A percentile compares a stretch with the other conserved stretches of the same genome.
Conservation (phyloP, 106 monocot genomes). For the Allium fistulosum region DNA sequence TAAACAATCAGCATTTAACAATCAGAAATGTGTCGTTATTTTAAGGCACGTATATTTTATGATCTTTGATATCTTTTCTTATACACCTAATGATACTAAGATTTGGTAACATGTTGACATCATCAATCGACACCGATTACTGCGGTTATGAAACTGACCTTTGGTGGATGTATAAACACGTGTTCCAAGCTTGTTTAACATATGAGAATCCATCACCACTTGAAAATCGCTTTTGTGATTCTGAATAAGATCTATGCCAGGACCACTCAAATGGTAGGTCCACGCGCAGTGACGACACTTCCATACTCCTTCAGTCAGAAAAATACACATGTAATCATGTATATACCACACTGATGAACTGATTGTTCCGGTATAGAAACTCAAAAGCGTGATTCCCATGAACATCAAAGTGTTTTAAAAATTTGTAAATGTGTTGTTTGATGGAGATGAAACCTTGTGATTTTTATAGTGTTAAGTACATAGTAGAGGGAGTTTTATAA, state of each 20-base stretch:
- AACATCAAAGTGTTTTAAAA: neutral
- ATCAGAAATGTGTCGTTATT: neutral
- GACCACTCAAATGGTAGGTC: slow-evolving; percentile 53
- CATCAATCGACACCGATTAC: neutral
- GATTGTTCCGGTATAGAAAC: neutral
- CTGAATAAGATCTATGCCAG: slow-evolving; percentile 31
- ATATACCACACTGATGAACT: neutral
- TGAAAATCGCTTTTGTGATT: slow-evolving; percentile 40
- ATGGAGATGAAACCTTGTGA: neutral
- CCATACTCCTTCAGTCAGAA: slow-evolving; percentile 71
- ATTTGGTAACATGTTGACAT: slow-evolving; percentile 1
- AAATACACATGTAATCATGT: slow-evolving; percentile 16
- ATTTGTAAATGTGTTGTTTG: neutral
- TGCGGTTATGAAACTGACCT: slow-evolving; percentile 34
- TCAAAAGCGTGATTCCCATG: slow-evolving; percentile 1
- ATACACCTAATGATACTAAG: neutral
- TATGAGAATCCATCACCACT: slow-evolving; percentile 28
- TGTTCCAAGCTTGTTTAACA: slow-evolving; percentile 18
- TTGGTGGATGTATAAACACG: slow-evolving; percentile 30
- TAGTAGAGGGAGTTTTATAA: neutral
- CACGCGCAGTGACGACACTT: slow-evolving; percentile 68
- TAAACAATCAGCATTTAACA: neutral
- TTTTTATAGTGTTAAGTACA: neutral
- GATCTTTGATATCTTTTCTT: neutral
- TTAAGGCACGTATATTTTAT: neutral